Conservation (phyloP, 2,329 filamentous ascomycete species). For the Eurotiales sp. region DNA sequence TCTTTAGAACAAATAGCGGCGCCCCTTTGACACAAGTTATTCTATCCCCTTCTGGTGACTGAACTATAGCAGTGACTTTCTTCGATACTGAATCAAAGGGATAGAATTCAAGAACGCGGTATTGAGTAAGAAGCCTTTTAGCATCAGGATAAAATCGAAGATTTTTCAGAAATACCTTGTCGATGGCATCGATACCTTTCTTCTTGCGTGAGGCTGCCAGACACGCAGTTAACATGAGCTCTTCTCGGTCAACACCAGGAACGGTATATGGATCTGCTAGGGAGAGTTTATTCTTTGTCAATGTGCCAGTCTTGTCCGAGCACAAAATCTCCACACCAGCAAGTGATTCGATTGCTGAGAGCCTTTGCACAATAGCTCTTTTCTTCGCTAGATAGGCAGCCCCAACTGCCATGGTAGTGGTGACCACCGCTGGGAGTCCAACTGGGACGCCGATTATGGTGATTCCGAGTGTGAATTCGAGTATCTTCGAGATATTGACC, state of each 20-base stretch:
- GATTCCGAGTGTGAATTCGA: constrained; percentile 81
- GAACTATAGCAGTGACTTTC: constrained; percentile 80
- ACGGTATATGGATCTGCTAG: constrained; percentile 81
- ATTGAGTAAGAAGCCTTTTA: constrained; percentile 75
- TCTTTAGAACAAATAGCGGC: constrained; percentile 81
- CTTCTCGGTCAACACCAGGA: constrained; percentile 75
- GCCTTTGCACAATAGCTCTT: constrained; percentile 89
- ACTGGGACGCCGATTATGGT: constrained; percentile 90
- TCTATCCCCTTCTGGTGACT: constrained; percentile 76
- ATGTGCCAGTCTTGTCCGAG: constrained; percentile 89
- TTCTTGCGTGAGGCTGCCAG: constrained; percentile 88
- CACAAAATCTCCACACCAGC: constrained; percentile 91
- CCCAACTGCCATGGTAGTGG: constrained; percentile 92
- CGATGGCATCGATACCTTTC: constrained; percentile 92
- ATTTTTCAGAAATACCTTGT: constrained; percentile 89
- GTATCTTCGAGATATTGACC: constrained; percentile 72
- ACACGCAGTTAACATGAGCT: constrained; percentile 89
- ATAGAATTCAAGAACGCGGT: constrained; percentile 78
- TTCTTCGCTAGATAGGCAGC: constrained; percentile 88
- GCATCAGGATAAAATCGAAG: constrained; percentile 77
- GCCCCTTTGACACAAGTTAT: constrained; percentile 91
- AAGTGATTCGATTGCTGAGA: constrained; percentile 85
- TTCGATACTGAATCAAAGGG: constrained; percentile 93
- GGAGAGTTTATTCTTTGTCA: constrained; percentile 93
- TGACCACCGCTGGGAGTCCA: constrained; percentile 88